A percentile compares a stretch with the other conserved stretches of the same genome.
Conservation (phyloP, 2,329 filamentous ascomycete genomes). For the Scedosporium dehoogii region DNA sequence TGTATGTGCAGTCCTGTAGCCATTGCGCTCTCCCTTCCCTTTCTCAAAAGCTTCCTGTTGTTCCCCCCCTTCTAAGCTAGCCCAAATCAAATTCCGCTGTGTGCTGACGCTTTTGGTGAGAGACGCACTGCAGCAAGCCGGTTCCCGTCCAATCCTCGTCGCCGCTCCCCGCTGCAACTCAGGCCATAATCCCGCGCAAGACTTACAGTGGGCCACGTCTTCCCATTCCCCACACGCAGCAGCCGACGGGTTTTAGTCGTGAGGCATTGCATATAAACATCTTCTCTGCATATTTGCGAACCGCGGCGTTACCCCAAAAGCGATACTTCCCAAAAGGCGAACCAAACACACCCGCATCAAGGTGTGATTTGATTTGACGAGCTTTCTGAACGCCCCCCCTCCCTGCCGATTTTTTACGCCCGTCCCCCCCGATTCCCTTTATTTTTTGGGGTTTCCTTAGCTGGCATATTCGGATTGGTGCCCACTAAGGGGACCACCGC, state of each 20-base stretch:
- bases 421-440: constrained; percentile 15
- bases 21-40: background rate
- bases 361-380: background rate
- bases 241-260: background rate
- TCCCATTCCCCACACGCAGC: background rate
- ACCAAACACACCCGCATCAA: background rate
- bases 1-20: background rate
- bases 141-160: background rate
- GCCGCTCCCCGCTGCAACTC: background rate
- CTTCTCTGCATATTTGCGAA: background rate
- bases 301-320: background rate
- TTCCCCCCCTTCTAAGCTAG: background rate
- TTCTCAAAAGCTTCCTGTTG: too few species aligned
- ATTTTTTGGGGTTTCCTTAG: background rate
- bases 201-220: background rate
- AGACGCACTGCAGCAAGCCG: background rate
- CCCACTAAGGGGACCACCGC: background rate
- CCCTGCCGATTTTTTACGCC: background rate
- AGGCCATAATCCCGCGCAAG: background rate
- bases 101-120: background rate
- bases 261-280: background rate
- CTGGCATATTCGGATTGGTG: background rate
- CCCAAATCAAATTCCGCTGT: background rate
- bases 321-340: background rate
- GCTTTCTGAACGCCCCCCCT: background rate